Base-by-base conservation (phyloP, 78 protist genomes). In the Anaeramoeba flamelloides region DNA sequence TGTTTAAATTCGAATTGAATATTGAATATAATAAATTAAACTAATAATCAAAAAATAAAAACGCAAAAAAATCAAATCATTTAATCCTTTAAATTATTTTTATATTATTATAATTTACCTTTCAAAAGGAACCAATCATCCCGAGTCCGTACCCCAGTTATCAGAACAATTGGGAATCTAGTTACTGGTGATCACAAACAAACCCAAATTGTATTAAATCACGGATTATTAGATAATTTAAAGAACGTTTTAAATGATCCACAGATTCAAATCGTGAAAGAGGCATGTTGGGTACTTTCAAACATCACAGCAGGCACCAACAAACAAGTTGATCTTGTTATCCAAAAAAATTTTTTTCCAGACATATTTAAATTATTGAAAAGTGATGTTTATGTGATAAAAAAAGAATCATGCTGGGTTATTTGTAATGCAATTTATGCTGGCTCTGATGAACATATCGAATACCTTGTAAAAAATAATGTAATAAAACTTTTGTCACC, bases 371-470 rank as follows among this genome's bases (percentile, higher is more conserved):
- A 53, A 36, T 40, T 85, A 39, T 83, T 95, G 37, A 2, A 0
- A 34, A 77, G 31, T 1, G 88, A 79, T 39, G 95, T 91, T 33
- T 84, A 89, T 39, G 94, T 89, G 39, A 90, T 93, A 32, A 75
- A 81, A 33, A 92, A 94, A 86, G 99, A 96, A 78, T 97, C 98
- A 17, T 88, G 93, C 3, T 96, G 99, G 99, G 96, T 96, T 38
- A 85, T 96, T 65, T 83, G 93, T 77, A 96, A 96, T 82, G 96
- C 93, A 1, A 87, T 92, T 3, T 40, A 83, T 1, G 94, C 95
- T 32, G 98, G 98, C 76, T 40, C 86, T 0, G 77, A 64, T n/a
- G 84, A 83, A 76, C 96, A 94, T 81, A 82, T 95, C 74, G 0
- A 79, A 31, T 85, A 81, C 74, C n/a, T n/a, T n/a, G n/a, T n/a